Evolutionary conservation across 805 yeast genomes (phyloP), one percentile per base, ranked within the genome.

Genomic region (Yamadazyma sp.): DNA sequence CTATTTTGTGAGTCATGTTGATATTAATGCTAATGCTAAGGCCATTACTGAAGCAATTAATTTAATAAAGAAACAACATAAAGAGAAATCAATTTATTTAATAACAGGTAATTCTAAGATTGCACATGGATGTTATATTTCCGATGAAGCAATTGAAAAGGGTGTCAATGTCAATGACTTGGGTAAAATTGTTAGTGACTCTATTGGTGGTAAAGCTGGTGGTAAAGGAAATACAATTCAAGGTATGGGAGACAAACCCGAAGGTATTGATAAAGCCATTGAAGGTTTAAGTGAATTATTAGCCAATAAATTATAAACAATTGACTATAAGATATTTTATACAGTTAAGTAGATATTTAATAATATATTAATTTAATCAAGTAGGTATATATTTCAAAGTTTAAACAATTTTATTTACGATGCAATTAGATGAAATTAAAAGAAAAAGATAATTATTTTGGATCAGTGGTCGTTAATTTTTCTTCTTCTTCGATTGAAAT

Each of bases 121-220:
- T 53, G 98, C 97, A 10, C 98, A 93, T 55, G 98, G 97, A 47
- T 88, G 95, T 58, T 93, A 80, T 65, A 71, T 93, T 33, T 77
- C 91, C 2, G 80, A 84, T 43, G 79, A 62, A 27, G 85, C 88
- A 25, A 65, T 82, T 45, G 70, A 69, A 30, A 74, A 79, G 55
- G 88, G 88, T 48, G 70, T 87, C 14, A 74, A 82, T 45, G 89
- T 94, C 35, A 73, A 81, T 39, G 88, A 77, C 19, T 73, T 88
- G 48, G 94, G 94, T 21, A 62, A 72, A 35, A 65, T 74, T 38
- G 98, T 85, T 28, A 69, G 89, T 29, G 63, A 69, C 23, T 69
- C 72, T 50, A 78, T 93, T 49, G 99, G 98, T 47, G 99, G 99
- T 62, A 87, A 84, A 62, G 94, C 96, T 39, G 99, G 99, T 67